Evolutionary conservation across 2,329 filamentous ascomycete species (phyloP), one percentile per base, ranked within the genome.

Genomic region (Setomelanomma holmii): DNA sequence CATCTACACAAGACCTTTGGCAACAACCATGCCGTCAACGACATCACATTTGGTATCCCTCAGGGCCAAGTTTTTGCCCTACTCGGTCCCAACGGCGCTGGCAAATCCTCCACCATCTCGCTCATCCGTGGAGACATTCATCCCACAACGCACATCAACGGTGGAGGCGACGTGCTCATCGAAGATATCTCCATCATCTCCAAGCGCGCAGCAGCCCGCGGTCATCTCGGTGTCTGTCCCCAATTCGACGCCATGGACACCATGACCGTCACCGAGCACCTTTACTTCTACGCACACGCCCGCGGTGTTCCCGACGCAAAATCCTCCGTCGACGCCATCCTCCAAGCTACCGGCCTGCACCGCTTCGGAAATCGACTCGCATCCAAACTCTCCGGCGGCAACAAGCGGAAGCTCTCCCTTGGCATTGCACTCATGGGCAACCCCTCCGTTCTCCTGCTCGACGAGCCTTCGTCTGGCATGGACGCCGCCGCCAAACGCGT

Each of bases 361-460:
- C 81, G 83, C 0, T 96, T 92, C 76, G 79, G 84, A 3, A 80
- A 85, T 6, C 85, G 91, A 21, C 91, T 93, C 83, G 93, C 90
- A 0, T 82, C 84, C 48, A 89, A 89, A 40, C 82, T 97, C 0
- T 93, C 89, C 0, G 93, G 93, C 7, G 93, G 93, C 23, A 97
- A 96, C 77, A 96, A 96, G 78, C 83, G 93, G n/a, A 98, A 97
- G 75, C 79, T 98, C 1, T 91, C 86, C 16, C 82, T 97, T 0
- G 93, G 89, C 3, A 96, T 97, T 49, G 93, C 93, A 0, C 79
- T 98, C 1, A 96, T 96, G 84, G 93, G 93, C 4, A 96, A 97
- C 64, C 93, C 93, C 0, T 86, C 87, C 0, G 92, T 96, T 0
- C 79, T 98, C 1, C 81, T 97, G 0, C 86, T 97, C 1, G 93